A percentile compares a stretch with the other conserved stretches of the same genome.
These are phyloP conservation scores for Pichia sp. DNA, from an alignment of 1,139 yeast genomes.

Conservation along the genomic window DNA sequence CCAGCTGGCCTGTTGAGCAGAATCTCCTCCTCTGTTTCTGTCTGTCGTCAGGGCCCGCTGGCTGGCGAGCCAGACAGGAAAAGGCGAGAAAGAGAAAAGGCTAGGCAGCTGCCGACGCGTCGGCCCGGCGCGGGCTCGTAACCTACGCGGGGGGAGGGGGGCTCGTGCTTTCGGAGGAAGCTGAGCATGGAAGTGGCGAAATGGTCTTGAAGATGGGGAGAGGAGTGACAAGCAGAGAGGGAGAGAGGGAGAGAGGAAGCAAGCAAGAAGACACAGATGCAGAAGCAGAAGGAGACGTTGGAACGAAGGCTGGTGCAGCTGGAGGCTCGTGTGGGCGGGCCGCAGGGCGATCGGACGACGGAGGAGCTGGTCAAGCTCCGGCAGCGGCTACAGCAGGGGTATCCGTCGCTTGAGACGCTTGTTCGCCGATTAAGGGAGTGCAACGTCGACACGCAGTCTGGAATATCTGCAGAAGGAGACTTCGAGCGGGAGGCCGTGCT, in stretches of 20 bases:
- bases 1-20: too few species aligned
- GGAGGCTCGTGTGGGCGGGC: not conserved
- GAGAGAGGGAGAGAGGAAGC: not conserved
- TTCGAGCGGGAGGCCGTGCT: not conserved
- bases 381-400: not conserved
- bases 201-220: too few species aligned
- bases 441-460: not conserved
- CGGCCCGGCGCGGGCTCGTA: conserved; percentile 3
- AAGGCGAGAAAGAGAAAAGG: not conserved
- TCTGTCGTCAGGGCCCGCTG: too few species aligned
- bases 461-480: too few species aligned
- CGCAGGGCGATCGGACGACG: not conserved
- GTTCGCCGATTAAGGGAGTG: not conserved
- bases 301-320: not conserved
- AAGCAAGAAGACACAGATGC: not conserved
- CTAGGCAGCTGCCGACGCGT: not conserved
- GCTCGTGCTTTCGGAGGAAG: not conserved
- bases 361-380: not conserved
- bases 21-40: not conserved
- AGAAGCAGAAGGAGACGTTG: not conserved
- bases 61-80: not conserved
- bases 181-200: too few species aligned
- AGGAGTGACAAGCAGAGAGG: too few species aligned
- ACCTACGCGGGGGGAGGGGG: not conserved
- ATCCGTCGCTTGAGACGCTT: not conserved